A percentile compares a stretch with the other conserved stretches of the same genome.
Evolutionary conservation across 495 filamentous ascomycete species (phyloP).

Genomic region (Penicillium simplicissimum): DNA sequence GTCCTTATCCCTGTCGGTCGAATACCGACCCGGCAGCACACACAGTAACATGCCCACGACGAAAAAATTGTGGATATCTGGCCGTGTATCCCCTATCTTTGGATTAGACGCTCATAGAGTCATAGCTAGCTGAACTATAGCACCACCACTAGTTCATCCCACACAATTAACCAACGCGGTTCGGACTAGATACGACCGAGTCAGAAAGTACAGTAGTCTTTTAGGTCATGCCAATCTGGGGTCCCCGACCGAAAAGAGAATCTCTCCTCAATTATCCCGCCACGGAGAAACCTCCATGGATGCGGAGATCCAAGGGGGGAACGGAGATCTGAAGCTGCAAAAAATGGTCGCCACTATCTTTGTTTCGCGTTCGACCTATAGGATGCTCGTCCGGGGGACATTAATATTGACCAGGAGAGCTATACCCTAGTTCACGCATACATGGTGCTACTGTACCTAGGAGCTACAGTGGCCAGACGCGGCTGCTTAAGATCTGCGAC

Average conservation of each 20-base stretch:
- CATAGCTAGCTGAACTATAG: not conserved
- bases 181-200: not conserved
- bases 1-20: not conserved
- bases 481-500: constrained; percentile 27
- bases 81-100: not conserved
- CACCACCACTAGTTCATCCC: not conserved
- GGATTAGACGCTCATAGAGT: not conserved
- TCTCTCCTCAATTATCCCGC: constrained; percentile 8
- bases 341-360: not conserved
- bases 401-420: constrained; percentile 1
- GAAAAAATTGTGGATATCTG: not conserved
- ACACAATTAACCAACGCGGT: not conserved
- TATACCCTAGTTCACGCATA: not conserved
- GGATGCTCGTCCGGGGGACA: not conserved
- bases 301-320: constrained; percentile 2
- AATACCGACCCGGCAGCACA: not conserved
- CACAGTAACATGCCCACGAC: not conserved
- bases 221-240: not conserved
- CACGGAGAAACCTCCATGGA: constrained; percentile 11
- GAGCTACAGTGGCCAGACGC: not conserved
- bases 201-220: not conserved
- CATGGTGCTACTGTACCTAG: not conserved
- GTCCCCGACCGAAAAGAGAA: not conserved
- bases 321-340: not conserved
- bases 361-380: not conserved